phyloP scores from a whole-genome alignment of 2,329 filamentous ascomycete genomes.

The Pseudocercospora vitis region DNA sequence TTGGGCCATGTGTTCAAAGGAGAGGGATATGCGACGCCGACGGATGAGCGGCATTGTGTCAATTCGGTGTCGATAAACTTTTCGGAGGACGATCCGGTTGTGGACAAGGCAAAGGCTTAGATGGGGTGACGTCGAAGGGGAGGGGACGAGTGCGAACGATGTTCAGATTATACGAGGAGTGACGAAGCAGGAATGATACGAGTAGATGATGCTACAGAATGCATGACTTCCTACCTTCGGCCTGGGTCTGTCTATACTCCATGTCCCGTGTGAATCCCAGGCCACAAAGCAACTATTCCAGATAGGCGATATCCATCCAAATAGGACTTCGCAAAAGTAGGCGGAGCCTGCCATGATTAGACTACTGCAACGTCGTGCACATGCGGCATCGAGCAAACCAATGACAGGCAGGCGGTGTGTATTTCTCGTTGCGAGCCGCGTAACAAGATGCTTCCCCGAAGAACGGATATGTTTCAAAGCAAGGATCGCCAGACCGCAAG shows the following conservation, averaged over 20 bases:
- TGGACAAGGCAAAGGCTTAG: constrained; percentile 34
- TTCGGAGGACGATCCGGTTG: constrained; percentile 60
- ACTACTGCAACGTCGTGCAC: no score
- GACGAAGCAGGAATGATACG: no score
- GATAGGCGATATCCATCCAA: no score
- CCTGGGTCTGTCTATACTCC: no score
- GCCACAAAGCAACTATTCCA: no score
- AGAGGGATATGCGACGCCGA: constrained; percentile 79
- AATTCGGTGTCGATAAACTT: constrained; percentile 92
- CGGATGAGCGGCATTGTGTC: constrained; percentile 95
- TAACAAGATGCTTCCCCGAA: background rate
- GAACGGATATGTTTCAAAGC: background rate
- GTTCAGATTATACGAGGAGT: background rate
- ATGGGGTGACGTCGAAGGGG: background rate
- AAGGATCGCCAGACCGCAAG: constrained; percentile 2
- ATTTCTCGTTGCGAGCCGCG: no score
- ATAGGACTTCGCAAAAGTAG: no score
- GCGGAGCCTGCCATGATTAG: no score
- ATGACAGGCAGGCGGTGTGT: constrained; percentile 6
- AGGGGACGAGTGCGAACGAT: background rate
- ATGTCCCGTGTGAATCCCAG: no score
- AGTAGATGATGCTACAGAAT: no score
- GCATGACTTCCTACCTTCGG: no score
- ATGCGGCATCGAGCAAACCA: constrained; percentile 3
- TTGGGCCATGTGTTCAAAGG: constrained; percentile 90